Percentiles rank a stretch among this genome's conserved stretches.
Conservation (phyloP, 2,329 filamentous ascomycete species). For the Phyllosticta ampelicida region DNA sequence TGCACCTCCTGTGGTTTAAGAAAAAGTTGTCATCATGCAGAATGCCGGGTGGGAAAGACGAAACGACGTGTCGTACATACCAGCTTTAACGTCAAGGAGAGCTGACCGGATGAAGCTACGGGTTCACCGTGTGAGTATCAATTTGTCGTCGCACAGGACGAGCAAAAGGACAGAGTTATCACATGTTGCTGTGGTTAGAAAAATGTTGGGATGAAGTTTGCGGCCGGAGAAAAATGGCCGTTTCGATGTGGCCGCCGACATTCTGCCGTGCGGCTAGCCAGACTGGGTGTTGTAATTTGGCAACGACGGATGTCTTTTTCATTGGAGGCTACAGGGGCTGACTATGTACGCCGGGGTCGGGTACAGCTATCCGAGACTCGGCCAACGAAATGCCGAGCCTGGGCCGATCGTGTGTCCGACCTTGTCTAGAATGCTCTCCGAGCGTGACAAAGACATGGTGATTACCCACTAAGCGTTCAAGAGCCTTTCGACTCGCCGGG, state of each 20-base stretch:
- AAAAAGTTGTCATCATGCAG: constrained; percentile 12
- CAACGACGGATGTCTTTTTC: not conserved
- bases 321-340: not conserved
- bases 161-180: not conserved
- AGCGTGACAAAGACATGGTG: too few relatives aligned
- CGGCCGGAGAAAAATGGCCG: constrained; percentile 3
- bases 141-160: not conserved
- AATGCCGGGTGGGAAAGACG: not conserved
- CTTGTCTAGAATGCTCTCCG: too few relatives aligned
- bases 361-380: too few relatives aligned
- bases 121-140: not conserved
- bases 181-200: constrained; percentile 6
- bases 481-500: too few relatives aligned
- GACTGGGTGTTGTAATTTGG: too few relatives aligned
- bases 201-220: constrained; percentile 2
- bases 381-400: too few relatives aligned
- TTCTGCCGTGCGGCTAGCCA: not conserved
- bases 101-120: not conserved
- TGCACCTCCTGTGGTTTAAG: constrained; percentile 11
- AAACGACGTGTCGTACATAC: constrained; percentile 6
- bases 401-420: too few relatives aligned
- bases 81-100: not conserved
- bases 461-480: too few relatives aligned
- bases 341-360: too few relatives aligned
- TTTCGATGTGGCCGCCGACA: not conserved